These are phyloP conservation scores for Elaeagnus macrophylla DNA, from an alignment of 306 rosid species.

Conservation along the genomic window DNA sequence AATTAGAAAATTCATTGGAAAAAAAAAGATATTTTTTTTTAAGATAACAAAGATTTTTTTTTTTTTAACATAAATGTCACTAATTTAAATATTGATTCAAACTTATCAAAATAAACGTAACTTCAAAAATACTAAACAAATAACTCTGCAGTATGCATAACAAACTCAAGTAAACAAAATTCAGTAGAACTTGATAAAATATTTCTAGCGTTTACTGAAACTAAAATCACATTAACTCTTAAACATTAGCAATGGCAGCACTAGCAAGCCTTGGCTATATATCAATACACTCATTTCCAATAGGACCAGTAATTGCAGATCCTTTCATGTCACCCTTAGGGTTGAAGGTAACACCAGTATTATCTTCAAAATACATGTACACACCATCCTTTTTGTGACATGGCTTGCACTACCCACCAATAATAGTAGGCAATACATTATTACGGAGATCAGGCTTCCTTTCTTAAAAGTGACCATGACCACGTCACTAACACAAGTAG, in stretches of 20 bases:
- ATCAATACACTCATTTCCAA: slow-evolving; percentile 57
- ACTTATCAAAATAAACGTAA: too few species aligned
- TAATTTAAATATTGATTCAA: too few species aligned
- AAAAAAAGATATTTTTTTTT: too few species aligned
- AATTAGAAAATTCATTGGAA: not conserved
- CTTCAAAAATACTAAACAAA: too few species aligned
- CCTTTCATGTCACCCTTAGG: slow-evolving; percentile 65
- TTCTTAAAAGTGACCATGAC: slow-evolving; percentile 59
- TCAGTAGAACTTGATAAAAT: too few species aligned
- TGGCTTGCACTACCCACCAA: slow-evolving; percentile 56
- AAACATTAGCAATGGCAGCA: slow-evolving; percentile 49
- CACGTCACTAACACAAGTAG: too few species aligned
- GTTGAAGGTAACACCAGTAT: too few species aligned
- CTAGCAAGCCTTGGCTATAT: slow-evolving; percentile 52
- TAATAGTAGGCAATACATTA: slow-evolving; percentile 62
- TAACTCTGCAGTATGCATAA: too few species aligned
- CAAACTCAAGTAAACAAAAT: too few species aligned
- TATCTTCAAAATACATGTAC: slow-evolving; percentile 42
- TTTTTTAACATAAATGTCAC: not conserved
- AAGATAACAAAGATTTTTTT: too few species aligned
- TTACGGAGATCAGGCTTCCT: slow-evolving; percentile 67
- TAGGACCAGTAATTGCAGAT: slow-evolving; percentile 52
- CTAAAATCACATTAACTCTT: too few species aligned
- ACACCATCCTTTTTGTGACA: slow-evolving; percentile 68
- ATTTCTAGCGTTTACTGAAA: too few species aligned